Evolutionary conservation across 169 alveolate species (phyloP).

Genomic region (Condylostoma magnum): DNA sequence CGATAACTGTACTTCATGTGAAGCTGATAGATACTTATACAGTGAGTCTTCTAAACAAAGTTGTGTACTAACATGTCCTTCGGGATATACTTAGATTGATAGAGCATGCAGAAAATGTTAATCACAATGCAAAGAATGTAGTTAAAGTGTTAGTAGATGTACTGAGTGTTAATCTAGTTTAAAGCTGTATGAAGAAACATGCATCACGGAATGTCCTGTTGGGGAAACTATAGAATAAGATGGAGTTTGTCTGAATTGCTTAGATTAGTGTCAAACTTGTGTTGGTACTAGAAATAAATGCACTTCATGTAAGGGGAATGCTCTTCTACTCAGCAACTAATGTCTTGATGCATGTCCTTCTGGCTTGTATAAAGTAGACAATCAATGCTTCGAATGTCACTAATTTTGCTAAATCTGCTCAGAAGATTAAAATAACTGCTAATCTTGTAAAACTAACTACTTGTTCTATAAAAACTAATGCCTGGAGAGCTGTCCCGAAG

Average conservation of each 20-base stretch:
- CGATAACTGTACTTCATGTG: not conserved
- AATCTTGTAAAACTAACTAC: not conserved
- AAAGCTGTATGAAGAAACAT: not conserved
- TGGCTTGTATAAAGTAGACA: not conserved
- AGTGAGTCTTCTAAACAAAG: too few species aligned
- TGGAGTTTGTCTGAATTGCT: not conserved
- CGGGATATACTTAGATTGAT: not conserved
- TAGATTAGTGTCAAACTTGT: slow-evolving; percentile 7
- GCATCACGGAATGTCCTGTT: not conserved
- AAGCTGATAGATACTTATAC: not conserved
- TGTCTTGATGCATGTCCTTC: not conserved
- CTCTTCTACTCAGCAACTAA: not conserved
- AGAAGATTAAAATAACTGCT: not conserved
- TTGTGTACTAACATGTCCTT: slow-evolving; percentile 1
- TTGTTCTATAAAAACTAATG: not conserved
- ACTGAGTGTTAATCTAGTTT: too few species aligned
- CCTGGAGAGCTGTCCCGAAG: not conserved
- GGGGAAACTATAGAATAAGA: not conserved
- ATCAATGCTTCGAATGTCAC: not conserved
- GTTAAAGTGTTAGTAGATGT: too few species aligned
- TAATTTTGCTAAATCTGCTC: not conserved
- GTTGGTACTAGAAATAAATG: not conserved
- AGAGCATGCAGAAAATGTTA: not conserved
- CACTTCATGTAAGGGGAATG: slow-evolving; percentile 9
- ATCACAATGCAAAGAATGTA: too few species aligned